Evolutionary conservation across 2,329 filamentous ascomycete species (phyloP).

Genomic region (Sporothrix brasiliensis): DNA sequence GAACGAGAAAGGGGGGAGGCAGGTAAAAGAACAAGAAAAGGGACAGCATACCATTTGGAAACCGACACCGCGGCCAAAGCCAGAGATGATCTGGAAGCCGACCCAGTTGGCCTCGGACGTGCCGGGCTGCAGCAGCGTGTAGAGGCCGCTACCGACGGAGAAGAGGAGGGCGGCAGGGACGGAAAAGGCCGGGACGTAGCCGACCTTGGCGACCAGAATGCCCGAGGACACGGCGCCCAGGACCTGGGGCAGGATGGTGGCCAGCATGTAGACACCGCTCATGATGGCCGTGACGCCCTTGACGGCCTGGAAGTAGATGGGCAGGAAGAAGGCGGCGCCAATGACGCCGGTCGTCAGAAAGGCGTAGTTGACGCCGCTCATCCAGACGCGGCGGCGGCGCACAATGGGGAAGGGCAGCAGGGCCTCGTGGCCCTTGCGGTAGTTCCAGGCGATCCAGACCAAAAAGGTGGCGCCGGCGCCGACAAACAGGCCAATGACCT

Average conservation of each 20-base stretch:
- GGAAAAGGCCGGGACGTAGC: slow-evolving; percentile 45
- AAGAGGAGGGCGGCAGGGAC: slow-evolving; percentile 41
- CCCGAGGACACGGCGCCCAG: slow-evolving; percentile 38
- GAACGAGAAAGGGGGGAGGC: not conserved
- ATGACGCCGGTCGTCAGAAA: slow-evolving; percentile 38
- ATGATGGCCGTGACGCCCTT: slow-evolving; percentile 39
- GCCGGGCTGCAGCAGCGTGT: slow-evolving; percentile 41
- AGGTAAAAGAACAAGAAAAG: not conserved
- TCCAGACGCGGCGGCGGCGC: slow-evolving; percentile 37
- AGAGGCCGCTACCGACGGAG: slow-evolving; percentile 44
- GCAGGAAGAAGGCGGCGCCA: slow-evolving; percentile 41
- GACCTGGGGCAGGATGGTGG: slow-evolving; percentile 39
- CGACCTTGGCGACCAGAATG: slow-evolving; percentile 36
- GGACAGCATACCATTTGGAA: slow-evolving; percentile 38
- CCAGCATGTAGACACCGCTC: slow-evolving; percentile 45
- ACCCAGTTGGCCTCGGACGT: slow-evolving; percentile 42
- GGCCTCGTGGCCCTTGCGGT: slow-evolving; percentile 39
- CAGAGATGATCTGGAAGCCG: slow-evolving; percentile 42
- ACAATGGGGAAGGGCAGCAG: slow-evolving; percentile 40
- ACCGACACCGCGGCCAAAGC: slow-evolving; percentile 39
- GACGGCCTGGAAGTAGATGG: slow-evolving; percentile 48
- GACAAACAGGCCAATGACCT: slow-evolving; percentile 50
- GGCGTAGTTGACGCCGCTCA: slow-evolving; percentile 36
- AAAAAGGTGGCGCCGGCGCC: slow-evolving; percentile 45
- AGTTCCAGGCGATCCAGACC: slow-evolving; percentile 51